phyloP scores from a whole-genome alignment of 106 monocot species.

The Dendrobium huoshanense region DNA sequence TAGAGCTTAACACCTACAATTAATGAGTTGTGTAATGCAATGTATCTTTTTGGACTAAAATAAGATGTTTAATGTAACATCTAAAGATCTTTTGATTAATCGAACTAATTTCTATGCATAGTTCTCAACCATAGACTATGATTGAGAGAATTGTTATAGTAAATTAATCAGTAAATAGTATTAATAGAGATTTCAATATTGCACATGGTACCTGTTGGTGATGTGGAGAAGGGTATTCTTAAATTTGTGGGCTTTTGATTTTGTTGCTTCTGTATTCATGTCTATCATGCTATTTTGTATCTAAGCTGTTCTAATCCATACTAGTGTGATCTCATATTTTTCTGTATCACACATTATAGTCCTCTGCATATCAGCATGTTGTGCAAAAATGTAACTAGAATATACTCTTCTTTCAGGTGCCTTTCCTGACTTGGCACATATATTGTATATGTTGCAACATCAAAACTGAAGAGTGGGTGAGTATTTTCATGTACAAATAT shows the following conservation, averaged over 20 bases:
- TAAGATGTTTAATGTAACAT: neutral
- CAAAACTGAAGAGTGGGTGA: constrained; percentile 93
- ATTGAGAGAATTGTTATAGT: neutral
- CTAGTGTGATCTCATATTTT: constrained; percentile 1
- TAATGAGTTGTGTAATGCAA: neutral
- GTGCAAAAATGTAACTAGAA: constrained; percentile 4
- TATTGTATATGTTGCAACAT: constrained; percentile 89
- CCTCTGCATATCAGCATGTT: neutral
- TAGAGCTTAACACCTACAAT: neutral
- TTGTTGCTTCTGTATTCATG: neutral
- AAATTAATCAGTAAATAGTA: neutral
- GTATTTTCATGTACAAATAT: neutral
- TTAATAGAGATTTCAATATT: neutral
- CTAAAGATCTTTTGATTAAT: neutral
- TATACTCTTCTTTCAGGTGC: constrained; percentile 28
- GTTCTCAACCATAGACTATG: neutral
- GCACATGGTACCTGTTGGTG: neutral
- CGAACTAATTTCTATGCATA: neutral
- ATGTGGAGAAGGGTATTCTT: neutral
- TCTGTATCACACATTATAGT: neutral
- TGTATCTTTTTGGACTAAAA: neutral
- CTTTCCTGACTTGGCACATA: constrained; percentile 83
- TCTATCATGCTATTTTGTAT: neutral
- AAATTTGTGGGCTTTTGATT: neutral
- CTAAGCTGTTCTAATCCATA: neutral